Evolutionary conservation across 768 basidiomycete species (phyloP), one percentile per base, ranked within the genome.

Genomic region (Lactarius sp.): DNA sequence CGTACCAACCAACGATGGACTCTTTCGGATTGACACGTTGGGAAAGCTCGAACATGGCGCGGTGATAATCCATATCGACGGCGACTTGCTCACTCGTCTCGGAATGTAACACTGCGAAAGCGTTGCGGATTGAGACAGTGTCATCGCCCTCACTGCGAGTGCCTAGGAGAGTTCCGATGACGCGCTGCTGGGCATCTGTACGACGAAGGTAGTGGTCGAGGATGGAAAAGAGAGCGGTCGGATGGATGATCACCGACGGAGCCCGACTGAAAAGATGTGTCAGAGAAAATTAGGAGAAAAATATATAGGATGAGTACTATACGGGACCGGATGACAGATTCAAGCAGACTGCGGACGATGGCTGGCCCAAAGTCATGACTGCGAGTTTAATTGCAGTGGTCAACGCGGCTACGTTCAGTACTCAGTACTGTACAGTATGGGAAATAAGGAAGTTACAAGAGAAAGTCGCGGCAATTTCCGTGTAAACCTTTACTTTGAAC

Each of bases 31-130:
- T 89, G 54, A 87, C 90, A 75, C 85, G 92, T 72, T 86, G 84
- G 75, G 92, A 85, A 56, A 98, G 80, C 65, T 98, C 94, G 70
- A 90, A 91, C 90, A 98, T 93, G 47, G 86, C 84, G 68, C 87
- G 85, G 73, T 95, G 94, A 76, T 98, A 97, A 56, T 96, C 94
- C 86, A 94, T 93, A 73, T 98, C 95, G 64, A 98, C 90, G 4
- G 92, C 93, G 49, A 96, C 92, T 76, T 94, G 92, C 71, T 96
- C 92, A 72, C 85, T 86, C 34, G 89, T 92, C 77, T 96, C 92
- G 71, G 86, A 89, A 75, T 98, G 94, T 50, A 95, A 82, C 36
- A 98, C 93, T 20, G 93, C 94, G 72, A 97, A 98, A 14, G 91
- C 84, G 55, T 86, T 88, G 60, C 85, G 83, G 66, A 97, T 85